phyloP scores from a whole-genome alignment of 306 rosid species.

The Clitoria ternatea region DNA sequence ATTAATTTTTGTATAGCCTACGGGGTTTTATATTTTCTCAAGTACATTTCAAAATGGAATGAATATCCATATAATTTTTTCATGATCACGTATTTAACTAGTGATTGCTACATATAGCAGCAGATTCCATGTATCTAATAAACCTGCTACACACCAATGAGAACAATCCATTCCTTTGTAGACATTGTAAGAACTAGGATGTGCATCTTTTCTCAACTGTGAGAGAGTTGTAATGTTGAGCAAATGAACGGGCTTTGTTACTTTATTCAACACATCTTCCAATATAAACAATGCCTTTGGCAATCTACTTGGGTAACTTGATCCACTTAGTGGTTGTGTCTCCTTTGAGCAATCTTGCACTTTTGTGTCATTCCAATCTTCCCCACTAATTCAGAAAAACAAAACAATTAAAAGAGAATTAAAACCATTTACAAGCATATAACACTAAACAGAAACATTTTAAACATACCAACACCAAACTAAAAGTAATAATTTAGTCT shows the following conservation, averaged over 20 bases:
- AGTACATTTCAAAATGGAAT: too few relatives aligned
- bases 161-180: slow-evolving; percentile 64
- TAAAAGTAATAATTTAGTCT: too few relatives aligned
- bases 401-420: too few relatives aligned
- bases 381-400: slow-evolving; percentile 57
- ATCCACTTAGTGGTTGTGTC: slow-evolving; percentile 52
- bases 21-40: too few relatives aligned
- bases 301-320: slow-evolving; percentile 39
- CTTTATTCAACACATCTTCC: slow-evolving; percentile 32
- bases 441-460: too few relatives aligned
- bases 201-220: slow-evolving; percentile 73
- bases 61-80: too few relatives aligned
- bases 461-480: too few relatives aligned
- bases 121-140: slow-evolving; percentile 68
- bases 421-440: too few relatives aligned
- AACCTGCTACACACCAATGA: slow-evolving; percentile 78
- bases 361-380: slow-evolving; percentile 40
- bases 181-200: slow-evolving; percentile 50
- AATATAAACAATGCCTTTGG: slow-evolving; percentile 39
- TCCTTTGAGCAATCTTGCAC: slow-evolving; percentile 52
- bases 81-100: neutral
- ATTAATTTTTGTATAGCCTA: too few relatives aligned
- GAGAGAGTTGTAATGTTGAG: slow-evolving; percentile 65
- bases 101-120: slow-evolving; percentile 34
- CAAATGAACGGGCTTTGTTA: slow-evolving; percentile 42